Evolutionary conservation across 345 rosid genomes (phyloP), one percentile per base, ranked within the genome.

Genomic region (Populus simonii): DNA sequence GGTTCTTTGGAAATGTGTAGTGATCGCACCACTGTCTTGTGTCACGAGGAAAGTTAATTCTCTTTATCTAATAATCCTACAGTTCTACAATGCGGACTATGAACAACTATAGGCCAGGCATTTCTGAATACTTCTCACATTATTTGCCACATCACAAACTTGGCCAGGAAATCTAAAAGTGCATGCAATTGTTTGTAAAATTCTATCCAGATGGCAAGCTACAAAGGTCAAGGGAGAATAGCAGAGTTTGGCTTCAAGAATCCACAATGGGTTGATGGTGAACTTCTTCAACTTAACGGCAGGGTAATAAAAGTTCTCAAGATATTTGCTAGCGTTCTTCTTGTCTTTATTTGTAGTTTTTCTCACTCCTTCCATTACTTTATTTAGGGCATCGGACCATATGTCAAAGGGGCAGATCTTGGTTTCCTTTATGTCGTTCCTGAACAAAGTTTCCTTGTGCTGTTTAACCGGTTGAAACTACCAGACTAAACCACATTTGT

Each of bases 211-310:
- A 91, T 88, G 77, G 91, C 93, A 22, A 87, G 94, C 86, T 91
- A 90, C 88, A 88, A 83, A 85, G 99, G 98, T 77, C 89, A 92
- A 86, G 98, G 98, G 85, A 90, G 94, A 86, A 92, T 92, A 78
- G 98, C 99, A 77, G 92, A 91, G 77, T 82, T 90, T 51, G 97
- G 94, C 76, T 92, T 91, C 79, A 76, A 79, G 68, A 91, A 92
- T 82, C 97, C 97, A 18, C 85, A 80, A 78, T 95, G 99, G 99
- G 98, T 95, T 13, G 94, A 89, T 27, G 98, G 99, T 35, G 93
- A 90, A 86, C 94, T 95, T 80, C 88, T 95, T 72, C 92, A 91
- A 83, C 90, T 95, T 55, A 89, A 83, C 81, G 99, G 99, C 81
- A 91, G 89, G 97, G 97, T 94, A 85, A 81, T 18, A 8, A 9